These are phyloP conservation scores for Skeletonema costatum DNA, from an alignment of 108 stramenopile species.

Conservation along the genomic window DNA sequence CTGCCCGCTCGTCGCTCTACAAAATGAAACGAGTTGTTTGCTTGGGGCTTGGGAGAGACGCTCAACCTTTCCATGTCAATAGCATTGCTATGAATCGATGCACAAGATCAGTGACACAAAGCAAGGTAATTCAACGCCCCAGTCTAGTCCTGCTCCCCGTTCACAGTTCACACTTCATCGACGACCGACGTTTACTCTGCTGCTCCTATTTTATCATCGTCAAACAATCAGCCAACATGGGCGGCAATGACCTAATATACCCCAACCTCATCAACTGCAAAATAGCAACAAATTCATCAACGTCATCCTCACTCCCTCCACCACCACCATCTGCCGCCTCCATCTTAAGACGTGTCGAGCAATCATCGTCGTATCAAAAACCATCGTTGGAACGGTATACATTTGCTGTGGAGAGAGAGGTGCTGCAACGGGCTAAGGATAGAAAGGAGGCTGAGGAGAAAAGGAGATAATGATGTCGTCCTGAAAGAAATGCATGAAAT, in stretches of 20 bases:
- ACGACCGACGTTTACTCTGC: neutral
- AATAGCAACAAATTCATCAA: neutral
- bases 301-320: neutral
- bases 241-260: neutral
- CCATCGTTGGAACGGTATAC: neutral
- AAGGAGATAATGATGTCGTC: neutral
- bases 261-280: slow-evolving; percentile 3
- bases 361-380: neutral
- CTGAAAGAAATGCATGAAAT: neutral
- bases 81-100: neutral
- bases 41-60: neutral
- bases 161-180: too few species aligned
- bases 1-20: too few species aligned
- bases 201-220: neutral
- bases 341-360: neutral
- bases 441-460: neutral
- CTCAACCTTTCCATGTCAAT: neutral
- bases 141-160: too few species aligned
- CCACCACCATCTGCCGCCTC: slow-evolving; percentile 3
- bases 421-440: neutral
- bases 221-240: neutral
- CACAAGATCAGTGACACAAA: too few species aligned
- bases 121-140: too few species aligned
- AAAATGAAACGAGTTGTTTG: too few species aligned
- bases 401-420: slow-evolving; percentile 7